phyloP scores from a whole-genome alignment of 1,284 basidiomycete species.

The Coniophora puteana region DNA sequence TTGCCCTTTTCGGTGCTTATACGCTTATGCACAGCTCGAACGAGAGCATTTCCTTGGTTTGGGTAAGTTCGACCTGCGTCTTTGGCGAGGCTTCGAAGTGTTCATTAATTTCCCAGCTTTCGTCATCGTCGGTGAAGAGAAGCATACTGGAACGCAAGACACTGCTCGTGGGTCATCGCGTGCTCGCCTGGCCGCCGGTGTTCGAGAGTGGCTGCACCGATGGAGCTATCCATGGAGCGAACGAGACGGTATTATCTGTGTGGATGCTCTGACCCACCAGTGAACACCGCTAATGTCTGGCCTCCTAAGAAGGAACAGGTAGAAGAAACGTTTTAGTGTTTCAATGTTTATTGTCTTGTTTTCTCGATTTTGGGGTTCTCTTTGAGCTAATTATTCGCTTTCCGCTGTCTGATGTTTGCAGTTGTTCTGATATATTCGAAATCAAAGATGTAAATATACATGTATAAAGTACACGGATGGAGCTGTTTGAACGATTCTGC shows the following conservation, averaged over 20 bases:
- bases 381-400: too few relatives aligned
- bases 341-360: neutral
- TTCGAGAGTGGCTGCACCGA: conserved; percentile 86
- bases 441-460: conserved; percentile 15
- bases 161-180: conserved; percentile 76
- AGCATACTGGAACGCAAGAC: conserved; percentile 90
- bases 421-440: too few relatives aligned
- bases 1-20: conserved; percentile 3
- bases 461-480: conserved; percentile 6
- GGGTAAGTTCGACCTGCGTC: conserved; percentile 41
- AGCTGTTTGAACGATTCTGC: neutral
- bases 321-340: neutral
- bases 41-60: conserved; percentile 82
- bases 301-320: neutral
- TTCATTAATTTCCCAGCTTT: conserved; percentile 54
- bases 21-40: conserved; percentile 57
- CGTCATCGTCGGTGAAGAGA: conserved; percentile 91
- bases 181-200: conserved; percentile 75
- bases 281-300: conserved; percentile 15
- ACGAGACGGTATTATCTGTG: conserved; percentile 83
- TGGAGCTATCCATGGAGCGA: conserved; percentile 98
- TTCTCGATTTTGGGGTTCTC: neutral
- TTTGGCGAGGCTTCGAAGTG: neutral
- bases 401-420: too few relatives aligned
- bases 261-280: conserved; percentile 78